phyloP scores from a whole-genome alignment of 2,329 filamentous ascomycete genomes.

The Curvularia eragrostidis region DNA sequence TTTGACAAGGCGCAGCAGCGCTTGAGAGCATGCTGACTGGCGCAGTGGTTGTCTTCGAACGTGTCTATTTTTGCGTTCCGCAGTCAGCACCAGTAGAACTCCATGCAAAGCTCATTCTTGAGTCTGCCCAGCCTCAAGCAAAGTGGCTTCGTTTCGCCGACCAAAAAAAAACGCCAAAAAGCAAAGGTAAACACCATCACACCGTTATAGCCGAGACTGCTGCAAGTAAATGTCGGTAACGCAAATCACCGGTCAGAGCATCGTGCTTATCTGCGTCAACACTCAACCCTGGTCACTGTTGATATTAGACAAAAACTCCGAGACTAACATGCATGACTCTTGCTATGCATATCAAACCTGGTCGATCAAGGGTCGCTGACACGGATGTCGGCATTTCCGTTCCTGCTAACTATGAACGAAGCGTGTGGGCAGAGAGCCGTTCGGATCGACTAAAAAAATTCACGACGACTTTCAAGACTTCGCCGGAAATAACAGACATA shows the following conservation, averaged over 20 bases:
- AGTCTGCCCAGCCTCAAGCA: background rate
- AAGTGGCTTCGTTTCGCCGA: background rate
- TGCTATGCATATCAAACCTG: background rate
- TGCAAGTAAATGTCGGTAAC: background rate
- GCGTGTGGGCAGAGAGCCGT: background rate
- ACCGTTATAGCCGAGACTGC: background rate
- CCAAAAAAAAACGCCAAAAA: background rate
- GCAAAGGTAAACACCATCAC: background rate
- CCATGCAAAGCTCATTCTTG: background rate
- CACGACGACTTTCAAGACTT: background rate
- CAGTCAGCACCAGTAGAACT: background rate
- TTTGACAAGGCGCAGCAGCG: background rate
- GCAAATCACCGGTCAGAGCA: background rate
- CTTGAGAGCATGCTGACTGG: background rate
- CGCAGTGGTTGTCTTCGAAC: background rate
- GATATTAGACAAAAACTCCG: background rate
- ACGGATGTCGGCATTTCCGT: background rate
- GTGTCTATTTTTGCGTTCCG: background rate
- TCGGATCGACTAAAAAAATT: background rate
- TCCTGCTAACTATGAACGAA: background rate
- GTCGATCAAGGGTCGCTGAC: background rate
- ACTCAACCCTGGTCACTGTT: background rate
- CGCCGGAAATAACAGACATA: background rate
- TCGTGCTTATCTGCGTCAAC: conserved; percentile 1
- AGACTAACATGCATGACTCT: background rate